Evolutionary conservation across 345 rosid species (phyloP).

Genomic region (Theobroma cacao): DNA sequence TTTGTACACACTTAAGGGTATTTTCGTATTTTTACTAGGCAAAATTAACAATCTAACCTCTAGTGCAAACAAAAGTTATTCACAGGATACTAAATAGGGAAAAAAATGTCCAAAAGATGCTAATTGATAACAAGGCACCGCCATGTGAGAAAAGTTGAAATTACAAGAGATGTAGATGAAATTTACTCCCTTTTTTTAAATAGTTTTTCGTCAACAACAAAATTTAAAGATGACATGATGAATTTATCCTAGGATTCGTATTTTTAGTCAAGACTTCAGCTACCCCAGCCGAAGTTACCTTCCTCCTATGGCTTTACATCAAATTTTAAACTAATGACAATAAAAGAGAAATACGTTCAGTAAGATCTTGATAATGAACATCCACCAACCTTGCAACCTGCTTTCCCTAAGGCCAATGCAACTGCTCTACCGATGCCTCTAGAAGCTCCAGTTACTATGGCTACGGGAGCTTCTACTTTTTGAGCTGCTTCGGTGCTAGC

Average conservation of each 20-base stretch:
- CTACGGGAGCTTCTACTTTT: slow-evolving; percentile 78
- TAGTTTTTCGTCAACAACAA: neutral
- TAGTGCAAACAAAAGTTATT: too few species aligned
- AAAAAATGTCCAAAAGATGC: too few species aligned
- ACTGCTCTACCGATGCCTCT: slow-evolving; percentile 96
- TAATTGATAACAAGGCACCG: too few species aligned
- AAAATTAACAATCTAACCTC: too few species aligned
- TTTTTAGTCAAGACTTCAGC: neutral
- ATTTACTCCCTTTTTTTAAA: too few species aligned
- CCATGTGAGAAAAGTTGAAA: too few species aligned
- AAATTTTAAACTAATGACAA: neutral
- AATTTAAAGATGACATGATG: neutral
- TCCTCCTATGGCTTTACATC: neutral
- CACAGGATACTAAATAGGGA: too few species aligned
- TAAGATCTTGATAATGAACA: neutral
- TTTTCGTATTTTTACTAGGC: too few species aligned
- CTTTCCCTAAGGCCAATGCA: slow-evolving; percentile 90
- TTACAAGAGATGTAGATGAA: too few species aligned
- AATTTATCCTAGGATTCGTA: neutral
- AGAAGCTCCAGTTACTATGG: slow-evolving; percentile 92
- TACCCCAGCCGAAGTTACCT: neutral
- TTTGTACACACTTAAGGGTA: too few species aligned
- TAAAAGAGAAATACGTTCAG: neutral
- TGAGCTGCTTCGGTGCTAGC: slow-evolving; percentile 36
- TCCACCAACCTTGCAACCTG: slow-evolving; percentile 58